Base-by-base conservation (phyloP, 345 rosid species). In the Citrus cavaleriei region DNA sequence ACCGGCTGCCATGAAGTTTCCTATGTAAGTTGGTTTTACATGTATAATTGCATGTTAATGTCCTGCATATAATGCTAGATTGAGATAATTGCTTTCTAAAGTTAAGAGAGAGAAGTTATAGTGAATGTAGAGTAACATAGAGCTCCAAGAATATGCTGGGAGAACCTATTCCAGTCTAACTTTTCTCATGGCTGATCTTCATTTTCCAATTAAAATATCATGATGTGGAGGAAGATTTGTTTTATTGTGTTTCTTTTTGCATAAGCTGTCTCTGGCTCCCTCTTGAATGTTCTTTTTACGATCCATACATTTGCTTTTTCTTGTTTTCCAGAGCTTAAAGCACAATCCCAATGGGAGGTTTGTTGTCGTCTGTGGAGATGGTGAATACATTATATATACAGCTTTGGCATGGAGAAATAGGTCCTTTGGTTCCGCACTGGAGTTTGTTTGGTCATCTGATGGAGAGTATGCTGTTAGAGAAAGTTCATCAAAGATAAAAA, bases 331-430 rank as follows among this genome's bases (percentile, higher is more conserved):
- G 99, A 97, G 95, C 85, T 87, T 97, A 84, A 94, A 89, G 89
- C 98, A 97, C 89, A 94, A 97, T 75, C 99, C 98, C 60, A 97
- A 94, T 85, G 98, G 98, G 81, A 89, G 99, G 85, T 97, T 93
- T 80, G 98, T 94, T 74, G 98, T 93, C 69, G 99, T 97, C 64
- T 94, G 99, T 82, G 99, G 99, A 81, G 99, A 94, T 83, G 99
- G 99, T 42, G 99, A 97, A 81, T 97, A 91, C 83, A 93, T 97
- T 76, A 97, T 94, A 81, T 97, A 97, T 77, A 97, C 99, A 7
- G 98, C 99, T 81, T 79, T 97, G 86, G 99, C 99, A 35, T 97
- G 99, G 99, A 94, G 99, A 88, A 97, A 97, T 83, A 91, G 98
- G 87, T 97, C 99, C 63, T 97, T 94, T 90, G 99, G 99, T 74